phyloP scores from a whole-genome alignment of 176 grass and related monocot species.

The Oryza punctata region DNA sequence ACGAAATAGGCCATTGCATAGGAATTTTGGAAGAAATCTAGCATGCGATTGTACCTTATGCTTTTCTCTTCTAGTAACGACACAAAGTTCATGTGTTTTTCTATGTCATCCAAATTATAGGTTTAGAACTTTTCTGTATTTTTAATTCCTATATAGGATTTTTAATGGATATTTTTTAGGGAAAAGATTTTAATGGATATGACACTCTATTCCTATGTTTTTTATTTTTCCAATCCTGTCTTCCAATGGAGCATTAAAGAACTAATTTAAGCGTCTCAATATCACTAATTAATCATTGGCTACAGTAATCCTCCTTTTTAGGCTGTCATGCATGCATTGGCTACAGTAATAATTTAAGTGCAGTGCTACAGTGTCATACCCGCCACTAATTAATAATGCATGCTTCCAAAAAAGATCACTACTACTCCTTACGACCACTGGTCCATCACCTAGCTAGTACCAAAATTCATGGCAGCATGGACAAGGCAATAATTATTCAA shows the following conservation, averaged over 20 bases:
- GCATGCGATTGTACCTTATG: no score
- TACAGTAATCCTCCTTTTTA: background rate
- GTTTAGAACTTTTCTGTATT: no score
- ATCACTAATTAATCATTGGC: background rate
- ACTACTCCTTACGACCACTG: background rate
- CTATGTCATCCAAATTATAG: no score
- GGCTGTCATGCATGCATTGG: background rate
- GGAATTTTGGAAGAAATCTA: no score
- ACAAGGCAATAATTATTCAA: constrained; percentile 5
- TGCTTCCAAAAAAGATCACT: background rate
- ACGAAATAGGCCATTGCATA: no score
- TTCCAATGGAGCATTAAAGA: background rate
- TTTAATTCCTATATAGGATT: no score
- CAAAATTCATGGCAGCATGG: constrained; percentile 8
- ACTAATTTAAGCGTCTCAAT: background rate
- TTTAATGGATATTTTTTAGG: no score
- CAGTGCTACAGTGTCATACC: background rate
- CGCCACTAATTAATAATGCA: background rate
- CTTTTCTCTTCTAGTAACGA: no score
- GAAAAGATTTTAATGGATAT: no score
- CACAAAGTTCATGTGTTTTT: no score
- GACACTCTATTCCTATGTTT: no score
- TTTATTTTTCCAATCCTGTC: no score
- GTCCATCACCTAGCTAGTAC: background rate
- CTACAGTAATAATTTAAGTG: background rate